Percentiles rank a stretch among this genome's conserved stretches.
Conservation (phyloP, 106 monocot species). For the Dendrobium nobile region DNA sequence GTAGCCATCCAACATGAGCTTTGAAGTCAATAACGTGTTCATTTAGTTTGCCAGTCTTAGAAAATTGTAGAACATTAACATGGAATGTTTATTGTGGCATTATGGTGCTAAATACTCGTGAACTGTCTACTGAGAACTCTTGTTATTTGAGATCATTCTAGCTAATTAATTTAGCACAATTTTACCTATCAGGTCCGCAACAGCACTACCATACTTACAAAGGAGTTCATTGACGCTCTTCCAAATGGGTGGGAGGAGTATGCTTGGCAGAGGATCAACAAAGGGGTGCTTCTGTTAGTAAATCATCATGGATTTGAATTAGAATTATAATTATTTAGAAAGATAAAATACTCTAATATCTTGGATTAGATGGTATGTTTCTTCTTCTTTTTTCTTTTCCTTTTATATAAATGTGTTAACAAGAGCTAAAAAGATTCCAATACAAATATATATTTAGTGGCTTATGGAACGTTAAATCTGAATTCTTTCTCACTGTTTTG, state of each 20-base stretch:
- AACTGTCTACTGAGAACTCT: neutral
- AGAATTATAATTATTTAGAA: neutral
- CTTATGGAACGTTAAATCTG: neutral
- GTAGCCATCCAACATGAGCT: neutral
- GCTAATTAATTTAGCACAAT: neutral
- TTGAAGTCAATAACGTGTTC: neutral
- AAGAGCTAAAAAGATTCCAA: neutral
- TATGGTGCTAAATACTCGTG: neutral
- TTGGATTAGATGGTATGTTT: neutral
- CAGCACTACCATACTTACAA: slow-evolving; percentile 88
- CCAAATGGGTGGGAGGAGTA: slow-evolving; percentile 98
- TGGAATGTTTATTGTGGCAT: neutral
- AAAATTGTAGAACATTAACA: neutral
- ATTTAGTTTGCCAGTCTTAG: neutral
- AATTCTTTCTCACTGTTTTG: neutral
- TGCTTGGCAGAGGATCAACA: slow-evolving; percentile 97
- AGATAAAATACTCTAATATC: neutral
- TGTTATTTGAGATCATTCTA: neutral
- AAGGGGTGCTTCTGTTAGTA: slow-evolving; percentile 84
- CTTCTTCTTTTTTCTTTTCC: neutral
- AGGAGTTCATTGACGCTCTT: slow-evolving; percentile 90
- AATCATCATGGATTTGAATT: neutral
- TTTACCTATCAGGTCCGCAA: slow-evolving; percentile 67
- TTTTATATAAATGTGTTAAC: neutral
- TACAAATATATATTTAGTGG: neutral